Percentiles rank a stretch among this genome's conserved stretches.
These are phyloP conservation scores for Rhodotorula sp. DNA, from an alignment of 1,284 basidiomycete genomes.

Conservation along the genomic window DNA sequence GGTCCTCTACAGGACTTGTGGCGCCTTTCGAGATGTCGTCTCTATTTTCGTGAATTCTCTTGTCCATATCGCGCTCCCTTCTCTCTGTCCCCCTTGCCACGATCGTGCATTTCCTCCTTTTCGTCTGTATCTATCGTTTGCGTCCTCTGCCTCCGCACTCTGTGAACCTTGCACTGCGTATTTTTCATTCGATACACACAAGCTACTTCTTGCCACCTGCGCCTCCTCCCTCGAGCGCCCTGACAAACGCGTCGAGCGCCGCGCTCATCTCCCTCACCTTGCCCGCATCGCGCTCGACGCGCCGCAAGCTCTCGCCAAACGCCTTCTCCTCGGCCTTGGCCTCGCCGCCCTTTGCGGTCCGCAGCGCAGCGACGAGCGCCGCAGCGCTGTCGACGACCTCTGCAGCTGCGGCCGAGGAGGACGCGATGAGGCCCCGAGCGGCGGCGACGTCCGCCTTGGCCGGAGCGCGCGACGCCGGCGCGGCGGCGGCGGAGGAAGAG, in stretches of 20 bases:
- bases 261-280: conserved; percentile 17
- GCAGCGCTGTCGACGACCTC: conserved; percentile 1
- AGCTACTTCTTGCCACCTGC: background rate
- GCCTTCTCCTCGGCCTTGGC: background rate
- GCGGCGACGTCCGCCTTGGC: background rate
- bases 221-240: background rate
- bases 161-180: no score
- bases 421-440: conserved; percentile 35
- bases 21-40: no score
- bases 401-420: conserved; percentile 38
- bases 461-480: background rate
- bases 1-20: background rate
- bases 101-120: no score
- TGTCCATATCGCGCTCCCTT: background rate
- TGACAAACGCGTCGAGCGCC: conserved; percentile 7
- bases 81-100: no score
- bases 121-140: no score
- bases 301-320: conserved; percentile 16
- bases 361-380: conserved; percentile 37
- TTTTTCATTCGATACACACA: no score
- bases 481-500: conserved; percentile 7
- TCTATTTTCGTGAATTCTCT: background rate
- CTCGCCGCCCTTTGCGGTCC: background rate
- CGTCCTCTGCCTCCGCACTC: no score
- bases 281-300: conserved; percentile 22